phyloP scores from a whole-genome alignment of 257 asterid genomes.

The Primulina huaijiensis region DNA sequence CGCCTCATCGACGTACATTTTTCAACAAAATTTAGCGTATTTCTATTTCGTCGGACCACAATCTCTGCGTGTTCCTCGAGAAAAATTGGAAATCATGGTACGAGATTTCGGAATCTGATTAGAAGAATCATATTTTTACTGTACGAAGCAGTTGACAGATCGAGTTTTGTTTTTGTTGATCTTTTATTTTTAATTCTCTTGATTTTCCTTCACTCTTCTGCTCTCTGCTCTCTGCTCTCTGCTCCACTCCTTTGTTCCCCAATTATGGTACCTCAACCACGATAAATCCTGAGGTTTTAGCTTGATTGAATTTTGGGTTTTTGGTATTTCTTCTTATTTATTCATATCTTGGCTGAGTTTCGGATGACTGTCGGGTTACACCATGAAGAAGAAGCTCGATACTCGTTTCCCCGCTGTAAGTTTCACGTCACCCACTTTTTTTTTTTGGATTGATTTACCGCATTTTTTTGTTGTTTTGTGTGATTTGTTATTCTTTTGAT shows the following conservation, averaged over 20 bases:
- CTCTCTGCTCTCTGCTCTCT: too few relatives aligned
- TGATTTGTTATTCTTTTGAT: not conserved
- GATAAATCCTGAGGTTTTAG: too few relatives aligned
- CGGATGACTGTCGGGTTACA: not conserved
- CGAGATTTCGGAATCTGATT: not conserved
- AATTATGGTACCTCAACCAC: not conserved
- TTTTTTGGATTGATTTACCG: too few relatives aligned
- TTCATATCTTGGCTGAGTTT: too few relatives aligned
- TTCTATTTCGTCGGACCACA: not conserved
- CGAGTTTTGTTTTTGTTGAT: not conserved
- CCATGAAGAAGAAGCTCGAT: not conserved
- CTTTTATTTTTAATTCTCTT: too few relatives aligned
- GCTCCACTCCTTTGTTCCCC: not conserved
- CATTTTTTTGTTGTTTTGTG: not conserved
- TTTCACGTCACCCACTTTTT: not conserved
- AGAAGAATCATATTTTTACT: not conserved
- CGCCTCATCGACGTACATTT: not conserved
- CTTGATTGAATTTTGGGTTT: not conserved
- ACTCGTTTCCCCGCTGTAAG: conserved; percentile 1
- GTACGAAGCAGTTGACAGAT: not conserved
- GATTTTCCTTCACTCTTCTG: too few relatives aligned
- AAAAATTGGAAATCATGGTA: not conserved
- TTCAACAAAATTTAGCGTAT: not conserved
- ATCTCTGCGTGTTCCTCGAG: not conserved
- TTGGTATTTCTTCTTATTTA: not conserved